These are phyloP conservation scores for Yamadazyma phyllophila DNA, from an alignment of 805 yeast species.

Conservation along the genomic window DNA sequence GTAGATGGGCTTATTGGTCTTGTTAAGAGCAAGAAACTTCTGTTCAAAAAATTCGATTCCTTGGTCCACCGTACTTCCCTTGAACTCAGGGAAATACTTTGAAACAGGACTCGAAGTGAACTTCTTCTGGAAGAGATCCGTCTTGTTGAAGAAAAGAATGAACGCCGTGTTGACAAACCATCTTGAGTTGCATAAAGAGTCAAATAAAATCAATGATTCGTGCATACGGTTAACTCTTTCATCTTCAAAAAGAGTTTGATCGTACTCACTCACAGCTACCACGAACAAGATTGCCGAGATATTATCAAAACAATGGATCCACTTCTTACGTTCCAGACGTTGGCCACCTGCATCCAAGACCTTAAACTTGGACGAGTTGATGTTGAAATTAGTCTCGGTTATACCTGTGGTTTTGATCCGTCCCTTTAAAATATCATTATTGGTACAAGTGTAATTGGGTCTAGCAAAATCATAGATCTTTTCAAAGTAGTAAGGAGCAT, in stretches of 20 bases:
- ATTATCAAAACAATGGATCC: constrained; percentile 94
- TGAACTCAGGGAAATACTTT: constrained; percentile 74
- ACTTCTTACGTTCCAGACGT: constrained; percentile 83
- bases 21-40: constrained; percentile 61
- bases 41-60: constrained; percentile 71
- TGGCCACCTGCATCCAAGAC: constrained; percentile 98
- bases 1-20: constrained; percentile 73
- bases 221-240: constrained; percentile 85
- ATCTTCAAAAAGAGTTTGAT: constrained; percentile 89
- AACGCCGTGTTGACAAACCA: constrained; percentile 88
- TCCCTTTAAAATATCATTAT: constrained; percentile 84
- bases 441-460: constrained; percentile 64
- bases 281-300: constrained; percentile 87
- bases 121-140: constrained; percentile 76
- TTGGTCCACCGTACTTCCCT: constrained; percentile 60
- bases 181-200: constrained; percentile 75
- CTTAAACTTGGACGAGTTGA: constrained; percentile 61
- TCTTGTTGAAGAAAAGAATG: constrained; percentile 84
- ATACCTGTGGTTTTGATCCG: constrained; percentile 95
- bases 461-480: constrained; percentile 64
- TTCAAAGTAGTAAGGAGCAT: constrained; percentile 78
- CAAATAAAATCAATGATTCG: constrained; percentile 83
- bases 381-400: constrained; percentile 76
- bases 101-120: constrained; percentile 63
- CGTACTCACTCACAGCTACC: constrained; percentile 87